Conservation (phyloP, 371 early-diverging fungal species). For the Mycotypha africana region DNA sequence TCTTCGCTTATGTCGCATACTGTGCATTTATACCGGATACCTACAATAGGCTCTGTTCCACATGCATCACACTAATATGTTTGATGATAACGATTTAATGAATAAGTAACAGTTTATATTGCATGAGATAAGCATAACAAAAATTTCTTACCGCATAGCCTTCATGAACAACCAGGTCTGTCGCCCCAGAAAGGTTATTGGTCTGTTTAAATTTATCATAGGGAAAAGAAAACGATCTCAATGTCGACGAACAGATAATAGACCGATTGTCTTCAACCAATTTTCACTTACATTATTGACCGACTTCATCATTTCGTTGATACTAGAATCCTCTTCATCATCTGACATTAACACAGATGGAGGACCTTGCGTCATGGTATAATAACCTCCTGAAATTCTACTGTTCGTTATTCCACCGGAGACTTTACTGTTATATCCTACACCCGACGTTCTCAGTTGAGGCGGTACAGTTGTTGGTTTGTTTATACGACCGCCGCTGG, state of each 20-base stretch:
- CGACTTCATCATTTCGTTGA: conserved; percentile 48
- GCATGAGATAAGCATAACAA: background rate
- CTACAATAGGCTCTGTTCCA: conserved; percentile 58
- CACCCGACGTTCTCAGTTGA: conserved; percentile 23
- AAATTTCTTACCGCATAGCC: conserved; percentile 50
- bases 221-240: too few relatives aligned
- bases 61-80: conserved; percentile 55
- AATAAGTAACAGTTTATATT: background rate
- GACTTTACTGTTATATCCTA: conserved; percentile 36
- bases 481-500: conserved; percentile 2
- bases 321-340: conserved; percentile 43
- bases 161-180: conserved; percentile 43
- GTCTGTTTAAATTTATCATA: too few relatives aligned
- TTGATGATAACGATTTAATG: too few relatives aligned
- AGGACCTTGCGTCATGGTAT: conserved; percentile 40
- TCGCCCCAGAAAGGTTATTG: too few relatives aligned
- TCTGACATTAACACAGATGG: conserved; percentile 65
- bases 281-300: conserved; percentile 15
- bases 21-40: conserved; percentile 54
- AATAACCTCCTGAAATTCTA: conserved; percentile 57
- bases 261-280: too few relatives aligned
- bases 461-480: conserved; percentile 15
- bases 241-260: too few relatives aligned
- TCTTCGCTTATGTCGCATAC: conserved; percentile 53
- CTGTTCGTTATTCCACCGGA: conserved; percentile 34